Evolutionary conservation across 2,329 filamentous ascomycete species (phyloP).

Genomic region (Dryadomyces quercus-mongolicae): DNA sequence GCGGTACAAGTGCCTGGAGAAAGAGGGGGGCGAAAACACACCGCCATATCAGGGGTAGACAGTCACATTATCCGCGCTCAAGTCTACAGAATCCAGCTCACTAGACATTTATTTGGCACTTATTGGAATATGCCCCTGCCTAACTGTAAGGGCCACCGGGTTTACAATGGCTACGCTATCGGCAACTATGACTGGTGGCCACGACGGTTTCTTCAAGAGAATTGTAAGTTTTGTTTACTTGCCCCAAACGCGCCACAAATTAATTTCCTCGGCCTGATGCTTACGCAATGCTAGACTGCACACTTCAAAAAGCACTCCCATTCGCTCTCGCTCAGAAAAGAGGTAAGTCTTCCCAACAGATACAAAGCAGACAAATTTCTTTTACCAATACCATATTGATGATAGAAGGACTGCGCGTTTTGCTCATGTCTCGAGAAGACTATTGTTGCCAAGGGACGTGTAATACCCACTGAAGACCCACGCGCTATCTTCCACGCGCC

Average conservation of each 20-base stretch:
- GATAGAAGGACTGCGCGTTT: background rate
- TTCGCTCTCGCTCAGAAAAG: background rate
- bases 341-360: background rate
- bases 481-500: background rate
- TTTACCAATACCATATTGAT: background rate
- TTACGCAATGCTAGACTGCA: background rate
- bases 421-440: background rate
- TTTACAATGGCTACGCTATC: background rate
- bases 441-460: background rate
- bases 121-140: no score
- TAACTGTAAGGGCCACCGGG: no score
- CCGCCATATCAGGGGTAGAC: no score
- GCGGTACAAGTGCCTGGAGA: no score
- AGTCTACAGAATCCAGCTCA: no score
- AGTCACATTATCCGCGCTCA: no score
- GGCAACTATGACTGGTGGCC: background rate
- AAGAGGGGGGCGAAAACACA: no score
- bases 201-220: background rate
- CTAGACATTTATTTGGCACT: background rate
- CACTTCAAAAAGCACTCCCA: background rate
- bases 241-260: no score
- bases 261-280: no score
- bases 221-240: background rate
- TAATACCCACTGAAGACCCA: background rate
- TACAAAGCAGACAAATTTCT: background rate